A percentile compares a stretch with the other conserved stretches of the same genome.
phyloP scores from a whole-genome alignment of 1,139 yeast genomes.

The Chernovozyma aurita region DNA sequence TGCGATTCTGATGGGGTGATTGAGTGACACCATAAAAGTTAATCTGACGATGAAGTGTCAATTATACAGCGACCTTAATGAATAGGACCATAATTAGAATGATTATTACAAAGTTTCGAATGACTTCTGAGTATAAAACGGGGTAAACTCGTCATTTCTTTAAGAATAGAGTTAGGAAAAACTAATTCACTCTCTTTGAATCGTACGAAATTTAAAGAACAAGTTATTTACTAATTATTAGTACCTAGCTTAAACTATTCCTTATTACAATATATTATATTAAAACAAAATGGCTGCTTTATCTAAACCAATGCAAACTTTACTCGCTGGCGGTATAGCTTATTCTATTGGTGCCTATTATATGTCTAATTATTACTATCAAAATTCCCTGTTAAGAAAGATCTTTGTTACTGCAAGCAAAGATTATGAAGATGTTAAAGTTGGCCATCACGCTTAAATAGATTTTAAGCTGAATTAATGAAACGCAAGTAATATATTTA shows the following conservation, averaged over 20 bases:
- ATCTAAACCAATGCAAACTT: slow-evolving; percentile 23
- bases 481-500: background rate
- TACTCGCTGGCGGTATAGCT: slow-evolving; percentile 30
- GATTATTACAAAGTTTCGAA: no score
- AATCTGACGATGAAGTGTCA: no score
- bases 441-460: slow-evolving; percentile 9
- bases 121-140: no score
- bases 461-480: background rate
- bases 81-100: no score
- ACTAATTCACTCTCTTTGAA: no score
- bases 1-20: background rate
- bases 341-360: slow-evolving; percentile 32
- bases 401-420: slow-evolving; percentile 28
- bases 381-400: slow-evolving; percentile 25
- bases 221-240: no score
- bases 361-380: slow-evolving; percentile 34
- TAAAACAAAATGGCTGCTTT: background rate
- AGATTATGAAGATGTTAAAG: slow-evolving; percentile 25
- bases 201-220: no score
- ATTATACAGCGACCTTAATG: no score
- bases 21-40: background rate
- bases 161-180: no score
- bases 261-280: no score
- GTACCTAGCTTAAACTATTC: no score
- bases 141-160: no score